Evolutionary conservation across 164 flowering plant species (phyloP), one percentile per base, ranked within the genome.

Genomic region (Berberis vulgaris): DNA sequence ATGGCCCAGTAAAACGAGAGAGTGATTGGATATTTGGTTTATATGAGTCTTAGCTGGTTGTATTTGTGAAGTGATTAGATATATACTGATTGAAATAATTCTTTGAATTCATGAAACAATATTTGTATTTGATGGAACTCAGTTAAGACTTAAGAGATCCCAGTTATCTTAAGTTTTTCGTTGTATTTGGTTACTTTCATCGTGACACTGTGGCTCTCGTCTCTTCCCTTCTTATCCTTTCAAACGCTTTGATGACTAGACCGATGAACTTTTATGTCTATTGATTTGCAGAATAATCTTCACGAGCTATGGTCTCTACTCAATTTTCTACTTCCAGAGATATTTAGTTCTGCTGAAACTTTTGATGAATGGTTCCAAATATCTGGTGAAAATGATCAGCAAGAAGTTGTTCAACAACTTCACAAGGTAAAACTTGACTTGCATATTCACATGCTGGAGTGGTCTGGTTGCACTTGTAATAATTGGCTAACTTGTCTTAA

Each of bases 341-440:
- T 95, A 65, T 95, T 95, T 76, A 91, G 96, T 76, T 95, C 97
- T 43, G 96, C 97, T 61, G 99, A 95, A 73, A 89, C 99, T 49
- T 95, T 95, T 82, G 99, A 95, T 77, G 97, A 95, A 64, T 95
- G 99, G 99, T 95, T 95, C 75, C 96, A 91, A 82, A 95, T 95
- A 71, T 91, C 98, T 71, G 97, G 91, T 63, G 99, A 95, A 41
- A 89, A 83, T 78, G 98, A 95, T 63, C 94, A 94, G 81, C 94
- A 95, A 60, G 99, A 91, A 72, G 98, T 95, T 73, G 99, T 91
- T 70, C 97, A 95, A 70, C 99, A 95, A 57, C 88, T 95, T 65
- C 99, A 95, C 73, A 95, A 95, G 98, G 99, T 92, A 69, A 46
- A 59, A 3, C 42, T 56, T 61, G n/a, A 44, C 62, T 41, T 52